Evolutionary conservation across 371 early-diverging fungal genomes (phyloP).

Genomic region (Dinochytrium kinnereticum): DNA sequence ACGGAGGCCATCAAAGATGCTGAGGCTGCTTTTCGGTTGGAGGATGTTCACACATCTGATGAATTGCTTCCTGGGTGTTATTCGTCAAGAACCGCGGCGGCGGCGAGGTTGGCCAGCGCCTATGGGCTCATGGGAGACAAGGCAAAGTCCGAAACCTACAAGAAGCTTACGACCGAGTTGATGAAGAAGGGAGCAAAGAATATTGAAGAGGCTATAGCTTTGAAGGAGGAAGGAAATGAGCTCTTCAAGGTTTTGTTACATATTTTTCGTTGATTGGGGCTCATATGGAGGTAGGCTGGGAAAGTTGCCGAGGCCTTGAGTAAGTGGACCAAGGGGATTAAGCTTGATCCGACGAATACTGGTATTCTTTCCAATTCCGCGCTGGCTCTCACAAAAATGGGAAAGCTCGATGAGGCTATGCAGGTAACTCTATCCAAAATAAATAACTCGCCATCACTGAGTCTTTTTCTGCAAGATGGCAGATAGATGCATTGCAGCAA

Average conservation of each 20-base stretch:
- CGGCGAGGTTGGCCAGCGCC: conserved; percentile 28
- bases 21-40: conserved; percentile 15
- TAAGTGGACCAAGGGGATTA: conserved; percentile 30
- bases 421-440: too few species aligned
- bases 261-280: too few species aligned
- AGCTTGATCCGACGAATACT: conserved; percentile 26
- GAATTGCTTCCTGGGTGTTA: conserved; percentile 34
- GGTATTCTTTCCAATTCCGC: conserved; percentile 34
- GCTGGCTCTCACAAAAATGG: conserved; percentile 28
- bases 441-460: too few species aligned
- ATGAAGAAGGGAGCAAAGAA: conserved; percentile 26
- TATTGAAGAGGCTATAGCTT: conserved; percentile 15
- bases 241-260: conserved; percentile 29
- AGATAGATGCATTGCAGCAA: conserved; percentile 27
- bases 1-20: conserved; percentile 26
- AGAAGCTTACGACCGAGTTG: conserved; percentile 33
- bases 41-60: conserved; percentile 14
- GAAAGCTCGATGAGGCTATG: conserved; percentile 19
- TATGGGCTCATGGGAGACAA: conserved; percentile 21
- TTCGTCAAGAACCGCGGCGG: conserved; percentile 29
- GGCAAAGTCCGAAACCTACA: conserved; percentile 25
- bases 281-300: too few species aligned
- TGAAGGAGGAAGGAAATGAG: conserved; percentile 37
- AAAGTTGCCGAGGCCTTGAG: conserved; percentile 28
- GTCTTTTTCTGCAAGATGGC: conserved; percentile 36